Evolutionary conservation across 164 flowering plant genomes (phyloP).

Genomic region (Protea cynaroides): DNA sequence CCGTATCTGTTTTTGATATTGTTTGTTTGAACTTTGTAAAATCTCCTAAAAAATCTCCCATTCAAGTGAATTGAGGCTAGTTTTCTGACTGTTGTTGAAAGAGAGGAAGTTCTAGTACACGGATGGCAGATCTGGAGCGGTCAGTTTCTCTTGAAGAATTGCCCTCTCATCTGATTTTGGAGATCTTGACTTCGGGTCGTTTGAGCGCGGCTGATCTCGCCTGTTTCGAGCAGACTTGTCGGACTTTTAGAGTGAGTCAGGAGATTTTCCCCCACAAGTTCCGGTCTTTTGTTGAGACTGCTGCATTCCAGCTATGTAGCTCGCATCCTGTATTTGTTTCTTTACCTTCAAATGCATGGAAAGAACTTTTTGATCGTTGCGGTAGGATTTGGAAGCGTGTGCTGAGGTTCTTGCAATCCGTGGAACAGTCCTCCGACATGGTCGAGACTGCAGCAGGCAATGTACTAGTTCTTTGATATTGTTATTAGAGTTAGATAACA

Average conservation of each 20-base stretch:
- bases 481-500: not conserved
- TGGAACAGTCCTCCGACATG: slow-evolving; percentile 63
- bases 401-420: slow-evolving; percentile 77
- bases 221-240: slow-evolving; percentile 60
- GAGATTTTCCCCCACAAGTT: slow-evolving; percentile 51
- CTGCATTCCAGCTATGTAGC: slow-evolving; percentile 59
- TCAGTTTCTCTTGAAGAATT: slow-evolving; percentile 54
- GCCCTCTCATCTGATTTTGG: slow-evolving; percentile 83
- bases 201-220: slow-evolving; percentile 62
- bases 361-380: slow-evolving; percentile 52
- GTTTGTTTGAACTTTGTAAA: not conserved
- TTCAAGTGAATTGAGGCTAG: slow-evolving; percentile 1
- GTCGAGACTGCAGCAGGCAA: slow-evolving; percentile 82
- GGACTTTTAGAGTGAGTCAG: slow-evolving; percentile 50
- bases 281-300: slow-evolving; percentile 70
- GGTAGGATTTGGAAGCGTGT: slow-evolving; percentile 82
- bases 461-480: slow-evolving; percentile 54
- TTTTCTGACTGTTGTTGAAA: not conserved
- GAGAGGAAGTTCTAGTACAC: not conserved
- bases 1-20: not conserved
- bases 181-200: slow-evolving; percentile 59
- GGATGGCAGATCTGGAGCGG: slow-evolving; percentile 42
- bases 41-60: too few species aligned
- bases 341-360: slow-evolving; percentile 30
- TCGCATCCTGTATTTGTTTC: slow-evolving; percentile 36